A percentile compares a stretch with the other conserved stretches of the same genome.
These are phyloP conservation scores for Chlamydomonas sphaeroides DNA, from an alignment of 139 green algal species.

Conservation along the genomic window DNA sequence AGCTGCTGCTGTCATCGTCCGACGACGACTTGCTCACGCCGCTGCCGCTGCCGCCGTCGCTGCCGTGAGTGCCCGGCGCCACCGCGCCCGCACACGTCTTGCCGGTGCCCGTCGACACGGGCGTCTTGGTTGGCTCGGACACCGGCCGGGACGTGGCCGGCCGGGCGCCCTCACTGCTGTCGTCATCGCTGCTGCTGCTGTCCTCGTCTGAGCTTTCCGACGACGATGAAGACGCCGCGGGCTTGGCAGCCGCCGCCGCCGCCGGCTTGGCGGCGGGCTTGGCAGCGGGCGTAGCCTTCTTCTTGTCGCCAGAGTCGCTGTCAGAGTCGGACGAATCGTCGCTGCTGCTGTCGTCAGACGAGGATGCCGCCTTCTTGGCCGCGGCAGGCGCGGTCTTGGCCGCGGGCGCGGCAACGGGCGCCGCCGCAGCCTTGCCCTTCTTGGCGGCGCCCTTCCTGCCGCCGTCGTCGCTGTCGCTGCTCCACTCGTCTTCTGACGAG, in stretches of 20 bases:
- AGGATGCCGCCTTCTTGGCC: background rate
- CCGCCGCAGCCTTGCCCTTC: background rate
- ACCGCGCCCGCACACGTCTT: no score
- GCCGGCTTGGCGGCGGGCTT: background rate
- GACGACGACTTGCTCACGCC: background rate
- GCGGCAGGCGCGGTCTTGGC: background rate
- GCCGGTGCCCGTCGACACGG: background rate
- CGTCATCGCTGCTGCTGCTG: background rate
- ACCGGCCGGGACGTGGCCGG: background rate
- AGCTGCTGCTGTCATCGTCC: background rate
- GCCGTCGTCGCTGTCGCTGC: background rate
- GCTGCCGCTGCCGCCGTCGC: background rate
- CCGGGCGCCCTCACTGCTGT: background rate
- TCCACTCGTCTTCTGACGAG: background rate
- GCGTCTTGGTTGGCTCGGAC: slow-evolving; percentile 9
- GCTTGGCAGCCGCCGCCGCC: background rate
- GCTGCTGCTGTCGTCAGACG: no score
- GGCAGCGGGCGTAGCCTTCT: background rate
- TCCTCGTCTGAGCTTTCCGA: background rate
- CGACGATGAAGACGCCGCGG: background rate
- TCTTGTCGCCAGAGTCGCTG: no score
- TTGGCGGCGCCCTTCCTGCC: background rate
- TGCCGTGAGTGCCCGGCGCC: background rate
- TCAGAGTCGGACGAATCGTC: no score
- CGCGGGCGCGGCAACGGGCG: background rate